phyloP scores from a whole-genome alignment of 441 rosid genomes.

The Viola pubescens region DNA sequence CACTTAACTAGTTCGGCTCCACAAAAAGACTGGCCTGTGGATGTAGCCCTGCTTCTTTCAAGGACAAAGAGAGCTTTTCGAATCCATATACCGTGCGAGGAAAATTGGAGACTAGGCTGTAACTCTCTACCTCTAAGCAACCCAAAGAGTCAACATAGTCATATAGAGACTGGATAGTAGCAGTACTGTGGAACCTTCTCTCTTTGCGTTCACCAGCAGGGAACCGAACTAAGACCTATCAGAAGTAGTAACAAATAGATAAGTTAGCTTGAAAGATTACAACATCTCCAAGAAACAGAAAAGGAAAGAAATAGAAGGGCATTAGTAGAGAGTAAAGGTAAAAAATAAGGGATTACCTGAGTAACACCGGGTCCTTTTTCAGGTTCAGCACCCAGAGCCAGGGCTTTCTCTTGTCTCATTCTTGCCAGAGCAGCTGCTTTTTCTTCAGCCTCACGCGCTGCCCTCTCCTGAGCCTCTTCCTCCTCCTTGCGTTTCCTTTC shows the following conservation, averaged over 20 bases:
- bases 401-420: slow-evolving; percentile 76
- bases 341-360: slow-evolving; percentile 37
- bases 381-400: slow-evolving; percentile 78
- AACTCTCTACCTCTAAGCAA: slow-evolving; percentile 54
- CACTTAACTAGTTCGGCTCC: slow-evolving; percentile 53
- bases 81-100: slow-evolving; percentile 66
- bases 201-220: slow-evolving; percentile 92
- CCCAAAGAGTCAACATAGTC: slow-evolving; percentile 90
- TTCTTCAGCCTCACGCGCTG: slow-evolving; percentile 73
- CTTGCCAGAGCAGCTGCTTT: slow-evolving; percentile 68
- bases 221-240: slow-evolving; percentile 78
- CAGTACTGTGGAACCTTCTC: slow-evolving; percentile 59
- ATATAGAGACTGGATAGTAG: slow-evolving; percentile 59
- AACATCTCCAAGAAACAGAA: neutral
- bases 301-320: neutral
- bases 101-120: slow-evolving; percentile 81
- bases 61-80: slow-evolving; percentile 48
- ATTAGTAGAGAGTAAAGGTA: neutral
- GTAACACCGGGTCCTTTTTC: slow-evolving; percentile 84
- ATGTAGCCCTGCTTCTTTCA: slow-evolving; percentile 88
- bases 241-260: neutral
- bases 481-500: slow-evolving; percentile 80
- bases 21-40: slow-evolving; percentile 98
- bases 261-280: neutral
- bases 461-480: slow-evolving; percentile 81